Percentiles rank a stretch among this genome's conserved stretches.
Conservation (phyloP, 257 asterid genomes). For the Solanum sitiens region DNA sequence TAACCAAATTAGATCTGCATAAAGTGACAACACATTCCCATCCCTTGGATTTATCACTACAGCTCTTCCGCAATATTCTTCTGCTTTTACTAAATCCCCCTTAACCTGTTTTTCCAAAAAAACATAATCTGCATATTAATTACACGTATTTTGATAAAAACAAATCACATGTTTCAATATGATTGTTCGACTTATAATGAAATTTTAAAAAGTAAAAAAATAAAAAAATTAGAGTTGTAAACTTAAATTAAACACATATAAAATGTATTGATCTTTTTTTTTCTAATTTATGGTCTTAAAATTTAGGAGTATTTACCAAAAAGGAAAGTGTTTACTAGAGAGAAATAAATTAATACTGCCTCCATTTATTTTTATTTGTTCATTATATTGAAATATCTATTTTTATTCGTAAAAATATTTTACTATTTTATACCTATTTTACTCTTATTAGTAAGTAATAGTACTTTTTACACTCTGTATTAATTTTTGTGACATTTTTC, state of each 20-base stretch:
- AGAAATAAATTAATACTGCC: accelerated
- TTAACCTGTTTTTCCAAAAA: slow-evolving; percentile 32
- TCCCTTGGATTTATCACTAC: slow-evolving; percentile 57
- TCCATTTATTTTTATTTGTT: too few species aligned
- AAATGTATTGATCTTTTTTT: background rate
- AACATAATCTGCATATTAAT: background rate
- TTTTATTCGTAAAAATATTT: background rate
- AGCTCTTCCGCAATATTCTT: slow-evolving; percentile 81
- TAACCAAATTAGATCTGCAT: slow-evolving; percentile 84
- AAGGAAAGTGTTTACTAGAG: background rate
- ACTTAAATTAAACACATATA: background rate
- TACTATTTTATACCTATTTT: too few species aligned
- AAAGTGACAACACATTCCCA: slow-evolving; percentile 64
- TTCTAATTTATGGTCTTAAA: background rate
- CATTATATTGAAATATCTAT: background rate
- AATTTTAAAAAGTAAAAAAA: background rate
- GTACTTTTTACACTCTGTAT: too few species aligned
- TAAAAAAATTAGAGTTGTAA: too few species aligned
- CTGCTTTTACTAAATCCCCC: slow-evolving; percentile 65
- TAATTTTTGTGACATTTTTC: too few species aligned
- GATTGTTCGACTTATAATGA: background rate
- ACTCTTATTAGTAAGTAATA: too few species aligned
- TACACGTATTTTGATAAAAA: background rate
- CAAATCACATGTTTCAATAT: background rate
- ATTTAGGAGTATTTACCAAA: background rate